phyloP scores from a whole-genome alignment of 164 flowering plant genomes.

The Kalanchoe fedtschenkoi region DNA sequence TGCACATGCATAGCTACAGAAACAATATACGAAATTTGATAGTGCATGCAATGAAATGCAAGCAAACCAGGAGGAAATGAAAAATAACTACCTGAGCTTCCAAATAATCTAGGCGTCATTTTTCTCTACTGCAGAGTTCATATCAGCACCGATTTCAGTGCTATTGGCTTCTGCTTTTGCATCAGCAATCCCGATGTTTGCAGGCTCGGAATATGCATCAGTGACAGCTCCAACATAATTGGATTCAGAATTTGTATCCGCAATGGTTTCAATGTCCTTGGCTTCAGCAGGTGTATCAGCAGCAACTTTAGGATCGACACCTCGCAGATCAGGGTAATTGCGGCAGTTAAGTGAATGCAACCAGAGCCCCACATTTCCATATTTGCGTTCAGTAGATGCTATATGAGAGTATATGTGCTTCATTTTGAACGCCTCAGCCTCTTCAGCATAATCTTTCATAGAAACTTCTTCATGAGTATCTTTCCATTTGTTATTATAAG shows the following conservation, averaged over 20 bases:
- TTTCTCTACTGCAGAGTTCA: background rate
- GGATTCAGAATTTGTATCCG: background rate
- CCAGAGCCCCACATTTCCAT: slow-evolving; percentile 80
- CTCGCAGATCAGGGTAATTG: slow-evolving; percentile 73
- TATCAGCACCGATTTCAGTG: background rate
- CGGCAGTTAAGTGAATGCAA: slow-evolving; percentile 82
- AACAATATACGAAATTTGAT: background rate
- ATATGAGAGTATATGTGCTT: slow-evolving; percentile 76
- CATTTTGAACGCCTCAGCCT: slow-evolving; percentile 83
- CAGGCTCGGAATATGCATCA: background rate
- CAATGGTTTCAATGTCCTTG: background rate
- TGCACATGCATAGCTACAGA: background rate
- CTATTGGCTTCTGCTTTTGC: background rate
- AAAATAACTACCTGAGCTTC: background rate
- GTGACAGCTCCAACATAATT: background rate
- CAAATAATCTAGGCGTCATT: background rate
- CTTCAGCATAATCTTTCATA: slow-evolving; percentile 62
- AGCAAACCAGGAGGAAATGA: background rate
- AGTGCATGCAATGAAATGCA: background rate
- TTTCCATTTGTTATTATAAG: slow-evolving; percentile 83
- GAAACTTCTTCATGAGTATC: slow-evolving; percentile 78
- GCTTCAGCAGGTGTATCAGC: slow-evolving; percentile 12
- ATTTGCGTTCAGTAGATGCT: slow-evolving; percentile 69
- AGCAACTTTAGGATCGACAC: slow-evolving; percentile 8
- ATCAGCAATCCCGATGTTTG: background rate